These are phyloP conservation scores for Ogataea haglerorum DNA, from an alignment of 805 yeast species.

Conservation along the genomic window DNA sequence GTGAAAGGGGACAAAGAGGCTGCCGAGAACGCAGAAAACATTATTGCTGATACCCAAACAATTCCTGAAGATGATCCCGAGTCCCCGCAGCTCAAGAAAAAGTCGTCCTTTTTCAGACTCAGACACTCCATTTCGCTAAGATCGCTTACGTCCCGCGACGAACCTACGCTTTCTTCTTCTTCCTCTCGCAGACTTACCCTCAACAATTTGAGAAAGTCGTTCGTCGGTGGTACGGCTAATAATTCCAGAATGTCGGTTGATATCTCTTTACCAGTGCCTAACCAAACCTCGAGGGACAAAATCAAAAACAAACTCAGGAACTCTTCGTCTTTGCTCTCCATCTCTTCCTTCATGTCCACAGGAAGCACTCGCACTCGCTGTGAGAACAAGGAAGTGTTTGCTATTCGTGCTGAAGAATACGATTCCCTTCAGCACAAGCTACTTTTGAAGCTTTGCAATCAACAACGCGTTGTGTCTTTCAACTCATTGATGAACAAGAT, in stretches of 20 bases:
- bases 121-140: slow-evolving; percentile 32
- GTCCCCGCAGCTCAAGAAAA: slow-evolving; percentile 18
- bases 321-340: slow-evolving; percentile 45
- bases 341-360: slow-evolving; percentile 29
- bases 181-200: slow-evolving; percentile 10
- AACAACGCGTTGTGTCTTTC: slow-evolving; percentile 32
- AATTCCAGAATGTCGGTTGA: slow-evolving; percentile 20
- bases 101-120: slow-evolving; percentile 23
- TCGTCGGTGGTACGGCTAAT: slow-evolving; percentile 18
- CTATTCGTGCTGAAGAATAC: slow-evolving; percentile 35
- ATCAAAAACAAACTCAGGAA: slow-evolving; percentile 50
- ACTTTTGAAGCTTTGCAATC: slow-evolving; percentile 36
- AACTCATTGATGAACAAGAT: slow-evolving; percentile 28
- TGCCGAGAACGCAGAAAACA: neutral
- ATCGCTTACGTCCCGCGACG: slow-evolving; percentile 23
- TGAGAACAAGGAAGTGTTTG: slow-evolving; percentile 21
- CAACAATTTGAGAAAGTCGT: slow-evolving; percentile 18
- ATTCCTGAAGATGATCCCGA: neutral
- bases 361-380: slow-evolving; percentile 9
- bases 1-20: slow-evolving; percentile 9
- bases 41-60: neutral
- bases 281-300: slow-evolving; percentile 52
- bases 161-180: slow-evolving; percentile 14
- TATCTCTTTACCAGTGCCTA: slow-evolving; percentile 60
- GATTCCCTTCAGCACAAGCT: slow-evolving; percentile 32